Base-by-base conservation (phyloP, 352 stramenopile species). In the Phytophthora cryptogea region DNA sequence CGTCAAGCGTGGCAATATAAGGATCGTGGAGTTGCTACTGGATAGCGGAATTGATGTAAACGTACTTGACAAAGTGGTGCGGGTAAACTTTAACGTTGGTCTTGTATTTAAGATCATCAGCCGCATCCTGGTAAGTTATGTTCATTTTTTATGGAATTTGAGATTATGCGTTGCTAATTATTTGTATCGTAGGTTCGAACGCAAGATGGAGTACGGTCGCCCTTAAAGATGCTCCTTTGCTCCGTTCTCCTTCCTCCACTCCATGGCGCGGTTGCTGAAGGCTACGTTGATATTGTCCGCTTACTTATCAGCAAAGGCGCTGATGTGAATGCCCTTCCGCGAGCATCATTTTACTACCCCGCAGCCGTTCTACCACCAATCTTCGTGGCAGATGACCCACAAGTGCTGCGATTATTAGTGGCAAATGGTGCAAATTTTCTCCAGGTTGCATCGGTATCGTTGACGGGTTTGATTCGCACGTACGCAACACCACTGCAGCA, bases 51-150 rank as follows among this genome's bases (percentile, higher is more conserved):
- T 89, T 33, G 70, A 88, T 35, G 76, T 86, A 3, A 94, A 94
- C 42, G 72, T 70, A 10, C 67, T 90, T 3, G 82, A 94, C 54
- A 94, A 94, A 61, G 83, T 94, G 3, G 63, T 78, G 31, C 81
- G 82, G 27, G 78, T 92, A 13, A 90, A 91, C 52, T 92, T 94
- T 23, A 94, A 92, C 23, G 61, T 91, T 16, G 78, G 78, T 0
- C 48, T 90, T 11, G 54, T 90, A 5, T 93, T 91, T 65, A 88
- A 90, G 53, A 72, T 88, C 43, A 69, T 72, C 51, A 89, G 73
- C 39, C 77, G 81, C 4, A 63, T 89, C 45, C 40, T 89, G 46
- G 73, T 88, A 80, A 45, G 67, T 14, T 42, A 10, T 35, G 39
- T 26, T 55, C 30, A 14, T 14, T 41, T 20, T 41, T 20, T 41